phyloP scores from a whole-genome alignment of 2,329 filamentous ascomycete genomes.

The Alternaria triticina region DNA sequence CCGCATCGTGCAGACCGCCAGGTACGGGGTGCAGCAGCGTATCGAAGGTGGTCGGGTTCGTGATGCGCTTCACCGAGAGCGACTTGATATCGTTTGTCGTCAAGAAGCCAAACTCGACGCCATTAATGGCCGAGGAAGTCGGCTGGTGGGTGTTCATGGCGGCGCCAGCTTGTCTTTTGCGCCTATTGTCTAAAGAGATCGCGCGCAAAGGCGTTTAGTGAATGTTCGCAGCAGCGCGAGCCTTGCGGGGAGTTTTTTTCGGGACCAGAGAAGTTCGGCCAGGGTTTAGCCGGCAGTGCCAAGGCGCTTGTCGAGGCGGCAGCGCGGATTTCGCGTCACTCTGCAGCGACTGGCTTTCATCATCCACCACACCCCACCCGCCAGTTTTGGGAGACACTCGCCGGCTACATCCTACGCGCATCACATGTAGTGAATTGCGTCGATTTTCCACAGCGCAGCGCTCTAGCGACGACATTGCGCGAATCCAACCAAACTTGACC shows the following conservation, averaged over 20 bases:
- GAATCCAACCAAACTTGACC: constrained; percentile 1
- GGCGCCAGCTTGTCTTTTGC: constrained; percentile 17
- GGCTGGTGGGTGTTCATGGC: constrained; percentile 67
- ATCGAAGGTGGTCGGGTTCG: constrained; percentile 94
- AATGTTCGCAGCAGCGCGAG: constrained; percentile 15
- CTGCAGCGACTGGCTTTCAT: constrained; percentile 9
- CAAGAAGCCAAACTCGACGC: constrained; percentile 89
- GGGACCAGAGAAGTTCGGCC: constrained; percentile 37
- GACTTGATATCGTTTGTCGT: constrained; percentile 81
- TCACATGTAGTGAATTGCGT: background rate
- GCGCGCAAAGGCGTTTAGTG: constrained; percentile 19
- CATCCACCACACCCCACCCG: constrained; percentile 1
- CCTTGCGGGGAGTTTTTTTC: constrained; percentile 38
- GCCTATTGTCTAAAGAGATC: constrained; percentile 17
- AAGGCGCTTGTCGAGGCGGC: constrained; percentile 14
- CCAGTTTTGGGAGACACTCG: background rate
- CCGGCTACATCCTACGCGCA: background rate
- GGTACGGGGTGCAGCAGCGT: constrained; percentile 86
- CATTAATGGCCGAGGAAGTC: constrained; percentile 79
- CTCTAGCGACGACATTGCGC: background rate
- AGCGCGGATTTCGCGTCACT: constrained; percentile 24
- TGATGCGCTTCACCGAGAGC: constrained; percentile 91
- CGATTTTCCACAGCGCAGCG: background rate
- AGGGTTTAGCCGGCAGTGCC: constrained; percentile 32
- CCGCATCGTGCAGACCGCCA: constrained; percentile 90